Percentiles rank a stretch among this genome's conserved stretches.
These are phyloP conservation scores for Zymoseptoria crescenta DNA, from an alignment of 2,329 filamentous ascomycete species.

Conservation along the genomic window DNA sequence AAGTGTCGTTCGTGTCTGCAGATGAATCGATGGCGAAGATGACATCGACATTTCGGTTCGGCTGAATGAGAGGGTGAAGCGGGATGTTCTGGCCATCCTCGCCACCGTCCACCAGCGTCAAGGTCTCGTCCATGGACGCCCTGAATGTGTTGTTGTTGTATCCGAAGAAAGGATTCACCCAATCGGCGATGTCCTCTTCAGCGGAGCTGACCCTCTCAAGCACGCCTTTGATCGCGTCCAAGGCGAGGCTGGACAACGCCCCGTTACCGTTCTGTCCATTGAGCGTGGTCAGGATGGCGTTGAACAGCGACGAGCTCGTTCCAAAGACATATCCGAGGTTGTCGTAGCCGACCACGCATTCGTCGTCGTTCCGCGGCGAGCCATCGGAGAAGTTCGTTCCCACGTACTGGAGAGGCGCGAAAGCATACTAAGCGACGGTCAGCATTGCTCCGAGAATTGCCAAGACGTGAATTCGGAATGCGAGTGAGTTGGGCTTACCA, in stretches of 20 bases:
- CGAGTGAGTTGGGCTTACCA: constrained; percentile 25
- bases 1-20: constrained; percentile 52
- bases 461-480: background rate
- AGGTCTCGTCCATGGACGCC: constrained; percentile 44
- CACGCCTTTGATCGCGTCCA: constrained; percentile 45
- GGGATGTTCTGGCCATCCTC: constrained; percentile 74
- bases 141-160: constrained; percentile 55
- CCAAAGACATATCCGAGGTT: constrained; percentile 79
- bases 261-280: constrained; percentile 33
- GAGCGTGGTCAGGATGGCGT: constrained; percentile 62
- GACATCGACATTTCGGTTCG: constrained; percentile 63
- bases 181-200: constrained; percentile 67
- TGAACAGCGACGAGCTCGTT: constrained; percentile 79
- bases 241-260: constrained; percentile 38
- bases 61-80: constrained; percentile 68
- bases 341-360: constrained; percentile 73
- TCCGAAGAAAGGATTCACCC: constrained; percentile 68
- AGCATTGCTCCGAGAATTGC: background rate
- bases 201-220: constrained; percentile 49
- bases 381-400: constrained; percentile 66
- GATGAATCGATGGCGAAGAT: constrained; percentile 75
- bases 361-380: constrained; percentile 44
- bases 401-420: constrained; percentile 61
- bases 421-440: constrained; percentile 44
- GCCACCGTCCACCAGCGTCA: constrained; percentile 72